Evolutionary conservation across 306 rosid genomes (phyloP).

Genomic region (Pachyrhizus erosus): DNA sequence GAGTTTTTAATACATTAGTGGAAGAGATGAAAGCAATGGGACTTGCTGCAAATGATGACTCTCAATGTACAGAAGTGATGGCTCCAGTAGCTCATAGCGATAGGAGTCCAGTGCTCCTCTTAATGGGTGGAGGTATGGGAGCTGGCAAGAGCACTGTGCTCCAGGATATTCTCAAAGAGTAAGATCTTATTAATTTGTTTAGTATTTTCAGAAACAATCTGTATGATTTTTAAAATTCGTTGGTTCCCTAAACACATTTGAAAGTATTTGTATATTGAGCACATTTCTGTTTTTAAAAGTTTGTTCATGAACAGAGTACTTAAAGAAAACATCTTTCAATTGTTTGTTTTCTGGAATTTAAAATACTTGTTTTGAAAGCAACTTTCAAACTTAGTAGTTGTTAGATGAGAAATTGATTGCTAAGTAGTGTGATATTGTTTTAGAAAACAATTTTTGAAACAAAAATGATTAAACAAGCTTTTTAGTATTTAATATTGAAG

Average conservation of each 20-base stretch:
- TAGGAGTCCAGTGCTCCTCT: constrained; percentile 91
- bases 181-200: not conserved
- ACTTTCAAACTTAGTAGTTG: not conserved
- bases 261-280: not conserved
- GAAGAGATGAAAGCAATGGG: constrained; percentile 99
- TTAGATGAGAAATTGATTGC: not conserved
- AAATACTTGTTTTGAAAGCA: not conserved
- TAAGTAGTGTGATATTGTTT: not conserved
- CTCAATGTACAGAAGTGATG: constrained; percentile 97
- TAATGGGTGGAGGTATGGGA: constrained; percentile 99
- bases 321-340: not conserved
- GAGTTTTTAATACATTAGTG: constrained; percentile 85
- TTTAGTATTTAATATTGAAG: not conserved
- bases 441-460: not conserved
- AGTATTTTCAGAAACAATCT: not conserved
- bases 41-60: constrained; percentile 71
- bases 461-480: not conserved
- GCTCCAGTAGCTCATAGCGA: constrained; percentile 94
- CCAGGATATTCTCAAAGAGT: constrained; percentile 97
- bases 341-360: not conserved
- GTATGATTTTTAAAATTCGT: not conserved
- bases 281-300: not conserved
- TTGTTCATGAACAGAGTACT: not conserved
- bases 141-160: constrained; percentile 98
- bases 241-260: not conserved